Conservation (phyloP, 257 asterid genomes). For the Rehmannia glutinosa region DNA sequence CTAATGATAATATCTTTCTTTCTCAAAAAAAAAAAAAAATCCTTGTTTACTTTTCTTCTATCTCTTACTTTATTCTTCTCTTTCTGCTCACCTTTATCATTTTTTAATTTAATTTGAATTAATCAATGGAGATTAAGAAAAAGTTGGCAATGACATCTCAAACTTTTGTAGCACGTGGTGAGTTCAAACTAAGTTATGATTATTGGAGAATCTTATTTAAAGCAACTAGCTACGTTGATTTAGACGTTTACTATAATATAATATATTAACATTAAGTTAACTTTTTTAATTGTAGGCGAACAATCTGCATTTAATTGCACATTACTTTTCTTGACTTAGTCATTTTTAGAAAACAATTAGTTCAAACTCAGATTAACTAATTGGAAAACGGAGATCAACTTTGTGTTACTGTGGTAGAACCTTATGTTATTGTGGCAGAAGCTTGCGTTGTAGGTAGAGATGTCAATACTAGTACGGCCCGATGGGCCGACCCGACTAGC, state of each 20-base stretch:
- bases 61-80: background rate
- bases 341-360: background rate
- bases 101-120: background rate
- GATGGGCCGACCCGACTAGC: too few species aligned
- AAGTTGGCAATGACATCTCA: slow-evolving; percentile 2
- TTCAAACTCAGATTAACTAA: background rate
- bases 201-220: background rate
- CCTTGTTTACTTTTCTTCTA: background rate
- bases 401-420: too few species aligned
- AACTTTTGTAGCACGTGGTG: slow-evolving; percentile 15
- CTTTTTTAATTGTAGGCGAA: background rate
- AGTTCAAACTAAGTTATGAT: background rate
- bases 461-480: too few species aligned
- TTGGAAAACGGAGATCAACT: too few species aligned
- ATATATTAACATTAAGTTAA: background rate
- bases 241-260: background rate
- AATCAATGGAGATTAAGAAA: background rate
- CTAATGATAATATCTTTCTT: too few species aligned
- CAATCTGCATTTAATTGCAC: background rate
- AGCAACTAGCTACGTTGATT: background rate
- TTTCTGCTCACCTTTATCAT: background rate
- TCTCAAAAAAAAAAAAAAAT: too few species aligned
- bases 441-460: too few species aligned
- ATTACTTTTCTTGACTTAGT: background rate
- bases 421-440: too few species aligned